A percentile compares a stretch with the other conserved stretches of the same genome.
Conservation (phyloP, 495 filamentous ascomycete species). For the Talaromyces nanjingensis region DNA sequence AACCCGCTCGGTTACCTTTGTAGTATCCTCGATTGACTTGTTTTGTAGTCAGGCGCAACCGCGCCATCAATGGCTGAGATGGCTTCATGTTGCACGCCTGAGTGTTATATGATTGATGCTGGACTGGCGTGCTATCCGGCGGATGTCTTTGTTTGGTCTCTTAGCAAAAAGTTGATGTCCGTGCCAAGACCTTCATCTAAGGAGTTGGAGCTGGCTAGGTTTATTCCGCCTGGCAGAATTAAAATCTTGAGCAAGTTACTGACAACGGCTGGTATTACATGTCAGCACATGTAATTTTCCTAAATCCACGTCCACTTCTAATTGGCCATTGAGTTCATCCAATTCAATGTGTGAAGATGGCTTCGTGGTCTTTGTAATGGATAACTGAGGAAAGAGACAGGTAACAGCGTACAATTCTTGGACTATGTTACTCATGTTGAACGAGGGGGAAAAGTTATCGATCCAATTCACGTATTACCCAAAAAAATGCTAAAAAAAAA, state of each 20-base stretch:
- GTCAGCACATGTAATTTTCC: too few species aligned
- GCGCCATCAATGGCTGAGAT: constrained; percentile 58
- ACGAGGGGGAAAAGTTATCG: too few species aligned
- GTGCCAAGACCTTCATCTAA: background rate
- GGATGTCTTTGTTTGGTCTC: background rate
- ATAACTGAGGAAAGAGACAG: too few species aligned
- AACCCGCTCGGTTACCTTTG: constrained; percentile 86
- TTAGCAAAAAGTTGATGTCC: constrained; percentile 7
- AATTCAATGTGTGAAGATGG: too few species aligned
- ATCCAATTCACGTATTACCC: too few species aligned
- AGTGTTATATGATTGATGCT: background rate
- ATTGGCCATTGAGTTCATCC: too few species aligned
- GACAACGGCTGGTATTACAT: background rate
- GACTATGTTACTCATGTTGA: too few species aligned
- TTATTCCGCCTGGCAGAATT: constrained; percentile 21
- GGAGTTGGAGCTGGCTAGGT: constrained; percentile 17
- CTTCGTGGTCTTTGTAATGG: too few species aligned
- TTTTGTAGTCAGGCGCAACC: constrained; percentile 81
- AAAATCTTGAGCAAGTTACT: constrained; percentile 16
- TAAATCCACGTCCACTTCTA: too few species aligned
- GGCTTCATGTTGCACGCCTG: constrained; percentile 49
- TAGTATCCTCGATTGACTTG: constrained; percentile 89
- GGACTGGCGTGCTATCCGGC: background rate
- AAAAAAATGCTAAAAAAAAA: too few species aligned
- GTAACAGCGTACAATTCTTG: too few species aligned